Percentiles rank a stretch among this genome's conserved stretches.
Conservation (phyloP, 2,329 filamentous ascomycete genomes). For the Aspergillus melleus region DNA sequence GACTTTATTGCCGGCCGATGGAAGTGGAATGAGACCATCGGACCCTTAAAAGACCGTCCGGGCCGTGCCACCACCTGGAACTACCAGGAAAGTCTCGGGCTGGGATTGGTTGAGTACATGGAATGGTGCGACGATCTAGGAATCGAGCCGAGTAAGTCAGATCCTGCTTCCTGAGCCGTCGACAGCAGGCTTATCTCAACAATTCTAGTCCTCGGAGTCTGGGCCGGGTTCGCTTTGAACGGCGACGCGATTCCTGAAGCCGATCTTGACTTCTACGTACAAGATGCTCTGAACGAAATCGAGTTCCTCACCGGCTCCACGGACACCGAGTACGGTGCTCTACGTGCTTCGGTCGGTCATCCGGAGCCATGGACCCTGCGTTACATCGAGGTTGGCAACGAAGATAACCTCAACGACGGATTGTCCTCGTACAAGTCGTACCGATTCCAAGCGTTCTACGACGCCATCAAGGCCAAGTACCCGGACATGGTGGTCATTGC, state of each 20-base stretch:
- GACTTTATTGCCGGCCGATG: conserved; percentile 35
- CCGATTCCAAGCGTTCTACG: conserved; percentile 60
- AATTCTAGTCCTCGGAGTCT: conserved; percentile 42
- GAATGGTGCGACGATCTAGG: conserved; percentile 13
- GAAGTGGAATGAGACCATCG: conserved; percentile 56
- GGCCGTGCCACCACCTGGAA: conserved; percentile 44
- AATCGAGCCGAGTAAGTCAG: conserved; percentile 37
- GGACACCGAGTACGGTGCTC: conserved; percentile 38
- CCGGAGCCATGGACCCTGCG: conserved; percentile 61
- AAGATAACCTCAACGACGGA: conserved; percentile 61
- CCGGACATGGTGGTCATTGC: conserved; percentile 54
- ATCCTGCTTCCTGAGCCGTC: not conserved
- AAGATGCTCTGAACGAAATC: conserved; percentile 37
- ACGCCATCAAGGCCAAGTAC: conserved; percentile 58
- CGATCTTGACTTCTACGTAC: conserved; percentile 34
- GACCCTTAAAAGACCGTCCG: conserved; percentile 49
- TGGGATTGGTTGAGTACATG: conserved; percentile 49
- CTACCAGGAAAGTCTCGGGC: conserved; percentile 47
- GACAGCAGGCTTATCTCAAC: not conserved
- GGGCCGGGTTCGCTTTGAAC: conserved; percentile 46
- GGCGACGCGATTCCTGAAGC: conserved; percentile 32
- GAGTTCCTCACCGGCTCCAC: conserved; percentile 29
- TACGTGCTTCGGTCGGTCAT: conserved; percentile 61
- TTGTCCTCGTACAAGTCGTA: conserved; percentile 53
- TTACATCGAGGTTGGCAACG: conserved; percentile 68